These are phyloP conservation scores for Musa beccarii DNA, from an alignment of 176 grass and related monocot species.

Conservation along the genomic window DNA sequence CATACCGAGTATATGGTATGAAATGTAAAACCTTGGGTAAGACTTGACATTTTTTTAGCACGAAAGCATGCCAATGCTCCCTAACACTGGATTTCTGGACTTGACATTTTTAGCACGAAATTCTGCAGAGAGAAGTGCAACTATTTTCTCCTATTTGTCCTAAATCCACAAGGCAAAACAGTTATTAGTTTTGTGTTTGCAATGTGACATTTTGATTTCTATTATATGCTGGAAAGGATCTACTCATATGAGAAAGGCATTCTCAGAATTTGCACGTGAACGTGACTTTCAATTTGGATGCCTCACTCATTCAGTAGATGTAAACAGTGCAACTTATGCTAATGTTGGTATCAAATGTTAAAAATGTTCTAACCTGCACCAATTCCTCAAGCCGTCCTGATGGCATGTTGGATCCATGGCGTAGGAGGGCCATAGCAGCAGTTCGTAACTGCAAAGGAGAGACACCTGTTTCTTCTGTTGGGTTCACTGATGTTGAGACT, in stretches of 20 bases:
- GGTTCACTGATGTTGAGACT: conserved; percentile 25
- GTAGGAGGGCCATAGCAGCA: conserved; percentile 89
- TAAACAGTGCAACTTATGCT: conserved; percentile 4
- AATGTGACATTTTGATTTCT: background rate
- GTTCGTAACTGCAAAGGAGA: conserved; percentile 83
- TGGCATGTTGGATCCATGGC: conserved; percentile 91
- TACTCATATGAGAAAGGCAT: background rate
- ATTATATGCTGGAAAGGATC: background rate
- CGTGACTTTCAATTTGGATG: background rate
- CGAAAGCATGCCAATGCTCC: no score
- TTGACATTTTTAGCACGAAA: no score
- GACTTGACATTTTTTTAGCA: no score
- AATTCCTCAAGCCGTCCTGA: conserved; percentile 58
- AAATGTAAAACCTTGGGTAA: no score
- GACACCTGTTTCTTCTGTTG: conserved; percentile 47
- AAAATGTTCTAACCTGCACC: conserved; percentile 49
- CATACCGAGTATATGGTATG: no score
- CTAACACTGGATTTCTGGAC: no score
- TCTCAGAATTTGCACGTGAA: conserved; percentile 8
- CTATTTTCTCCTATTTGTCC: no score
- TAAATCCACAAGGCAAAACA: background rate
- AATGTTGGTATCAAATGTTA: background rate
- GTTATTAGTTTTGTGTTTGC: background rate
- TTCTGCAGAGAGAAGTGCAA: no score
- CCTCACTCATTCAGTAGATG: background rate